Evolutionary conservation across 352 stramenopile species (phyloP), one percentile per base, ranked within the genome.

Genomic region (Phytopythium cucurbitacearum): DNA sequence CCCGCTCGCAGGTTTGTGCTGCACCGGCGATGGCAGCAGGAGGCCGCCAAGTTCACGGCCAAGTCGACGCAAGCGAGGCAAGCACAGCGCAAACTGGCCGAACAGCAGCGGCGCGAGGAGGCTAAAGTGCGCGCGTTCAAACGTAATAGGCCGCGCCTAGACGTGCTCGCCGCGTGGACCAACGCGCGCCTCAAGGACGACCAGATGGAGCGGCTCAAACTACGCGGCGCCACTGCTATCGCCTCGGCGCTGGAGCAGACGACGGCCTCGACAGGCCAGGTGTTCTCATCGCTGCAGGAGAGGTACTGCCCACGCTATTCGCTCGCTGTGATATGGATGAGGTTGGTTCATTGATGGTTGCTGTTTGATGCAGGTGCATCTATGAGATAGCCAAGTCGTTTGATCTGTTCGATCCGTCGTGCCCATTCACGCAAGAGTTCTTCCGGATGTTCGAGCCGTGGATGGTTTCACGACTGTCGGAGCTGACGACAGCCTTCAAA

Each of bases 361-460:
- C 28, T 13, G n/a, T 48, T 28, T 36, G 56, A 34, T 34, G 36
- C 53, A 91, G 80, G 5, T 91, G 80, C 42, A 71, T 91, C 11
- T 74, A 80, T 38, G 78, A 91, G 50, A 85, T 91, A 41, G 80
- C 78, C 32, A 71, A 71, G 37, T 80, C 76, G n/a, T 89, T 91
- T 43, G 80, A 91, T 47, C 64, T 85, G 38, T 89, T 88, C 62
- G 69, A 58, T 11, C 65, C 74, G 5, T 67, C 64, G 15, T 89
- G 80, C 47, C 63, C 77, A 35, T 83, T 76, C 64, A 87, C 76
- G 10, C 67, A 73, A 13, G 61, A 73, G 13, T 89, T 80, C 52
- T 91, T 89, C 38, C 49, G 62, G 3, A 80, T 71, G 0, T 85
- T 89, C 21, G 78, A 88, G 67, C 78, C 78, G 10, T 91, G 80